Percentiles rank a stretch among this genome's conserved stretches.
Conservation (phyloP, 768 basidiomycete species). For the Lactarius hengduanensis region DNA sequence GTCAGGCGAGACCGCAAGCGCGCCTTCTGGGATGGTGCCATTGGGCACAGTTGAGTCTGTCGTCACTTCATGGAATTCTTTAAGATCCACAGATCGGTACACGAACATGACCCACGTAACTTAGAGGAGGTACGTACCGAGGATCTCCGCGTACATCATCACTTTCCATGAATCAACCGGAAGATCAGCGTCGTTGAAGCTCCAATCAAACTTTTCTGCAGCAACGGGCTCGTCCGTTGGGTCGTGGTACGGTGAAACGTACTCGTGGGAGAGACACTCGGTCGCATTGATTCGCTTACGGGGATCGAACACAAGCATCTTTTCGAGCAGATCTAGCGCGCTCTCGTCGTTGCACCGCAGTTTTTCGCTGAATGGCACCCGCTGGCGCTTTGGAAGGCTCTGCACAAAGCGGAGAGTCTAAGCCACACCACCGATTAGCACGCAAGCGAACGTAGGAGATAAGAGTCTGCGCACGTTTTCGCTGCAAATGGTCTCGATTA, state of each 20-base stretch:
- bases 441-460: slow-evolving; percentile 9
- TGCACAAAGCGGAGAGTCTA: slow-evolving; percentile 99
- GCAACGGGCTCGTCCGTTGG: slow-evolving; percentile 96
- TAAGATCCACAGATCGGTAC: background rate
- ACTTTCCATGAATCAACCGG: slow-evolving; percentile 99
- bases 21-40: slow-evolving; percentile 51
- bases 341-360: slow-evolving; percentile 84
- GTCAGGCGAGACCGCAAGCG: slow-evolving; percentile 64
- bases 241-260: slow-evolving; percentile 97
- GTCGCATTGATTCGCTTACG: slow-evolving; percentile 94
- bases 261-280: slow-evolving; percentile 86
- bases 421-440: slow-evolving; percentile 13
- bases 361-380: slow-evolving; percentile 93
- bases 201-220: slow-evolving; percentile 96
- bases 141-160: slow-evolving; percentile 99
- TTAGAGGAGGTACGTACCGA: slow-evolving; percentile 54
- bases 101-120: background rate
- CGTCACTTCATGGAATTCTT: slow-evolving; percentile 84
- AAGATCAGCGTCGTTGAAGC: slow-evolving; percentile 98
- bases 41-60: slow-evolving; percentile 45
- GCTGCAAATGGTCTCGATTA: slow-evolving; percentile 97
- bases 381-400: slow-evolving; percentile 92
- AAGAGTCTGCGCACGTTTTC: slow-evolving; percentile 72
- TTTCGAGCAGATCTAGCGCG: slow-evolving; percentile 93
- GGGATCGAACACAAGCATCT: slow-evolving; percentile 99